Conservation (phyloP, 2,329 filamentous ascomycete species). For the Biscogniauxia sp. region DNA sequence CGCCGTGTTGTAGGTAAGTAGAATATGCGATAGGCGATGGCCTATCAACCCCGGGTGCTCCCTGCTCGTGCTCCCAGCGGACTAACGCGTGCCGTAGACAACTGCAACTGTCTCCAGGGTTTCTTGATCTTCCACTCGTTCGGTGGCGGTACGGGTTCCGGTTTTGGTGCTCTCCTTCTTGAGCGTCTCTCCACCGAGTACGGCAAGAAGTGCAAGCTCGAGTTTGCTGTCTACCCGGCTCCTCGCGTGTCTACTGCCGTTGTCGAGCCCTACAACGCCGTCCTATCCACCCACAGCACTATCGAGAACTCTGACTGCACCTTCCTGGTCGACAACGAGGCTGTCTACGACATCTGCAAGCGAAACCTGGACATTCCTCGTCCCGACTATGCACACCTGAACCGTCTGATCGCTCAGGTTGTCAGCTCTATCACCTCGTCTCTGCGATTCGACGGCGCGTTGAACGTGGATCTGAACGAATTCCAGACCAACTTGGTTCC, state of each 20-base stretch:
- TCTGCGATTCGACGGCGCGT: constrained; percentile 68
- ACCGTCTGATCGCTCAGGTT: constrained; percentile 71
- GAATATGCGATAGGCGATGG: background rate
- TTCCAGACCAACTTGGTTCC: constrained; percentile 76
- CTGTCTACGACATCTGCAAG: constrained; percentile 73
- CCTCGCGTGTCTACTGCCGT: constrained; percentile 68
- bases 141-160: constrained; percentile 69
- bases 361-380: constrained; percentile 69
- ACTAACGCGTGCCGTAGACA: constrained; percentile 49
- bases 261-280: constrained; percentile 73
- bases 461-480: constrained; percentile 74
- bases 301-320: constrained; percentile 77
- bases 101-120: constrained; percentile 70
- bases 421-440: constrained; percentile 74
- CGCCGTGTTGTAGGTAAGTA: constrained; percentile 65
- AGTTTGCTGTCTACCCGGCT: constrained; percentile 70
- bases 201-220: constrained; percentile 75
- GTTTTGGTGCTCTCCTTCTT: constrained; percentile 69
- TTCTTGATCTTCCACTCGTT: constrained; percentile 76
- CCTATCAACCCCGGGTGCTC: background rate
- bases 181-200: constrained; percentile 73
- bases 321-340: constrained; percentile 75
- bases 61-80: background rate
- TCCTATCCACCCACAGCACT: constrained; percentile 71
- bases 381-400: constrained; percentile 68